Conservation (phyloP, 805 yeast genomes). For the Kazachstania viticola region DNA sequence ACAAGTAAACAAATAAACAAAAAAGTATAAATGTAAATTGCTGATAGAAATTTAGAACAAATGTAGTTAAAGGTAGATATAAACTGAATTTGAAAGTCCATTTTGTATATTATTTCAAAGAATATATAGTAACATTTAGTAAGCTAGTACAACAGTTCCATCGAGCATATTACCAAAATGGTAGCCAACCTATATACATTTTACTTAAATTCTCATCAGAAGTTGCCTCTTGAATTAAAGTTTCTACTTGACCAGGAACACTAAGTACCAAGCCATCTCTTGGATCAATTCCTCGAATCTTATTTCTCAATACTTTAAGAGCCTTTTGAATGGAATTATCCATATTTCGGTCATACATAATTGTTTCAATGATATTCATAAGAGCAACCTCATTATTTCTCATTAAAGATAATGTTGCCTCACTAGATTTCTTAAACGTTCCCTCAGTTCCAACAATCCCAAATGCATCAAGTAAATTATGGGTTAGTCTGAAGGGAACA, state of each 20-base stretch:
- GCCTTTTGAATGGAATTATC: constrained; percentile 52
- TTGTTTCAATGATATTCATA: constrained; percentile 85
- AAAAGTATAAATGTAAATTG: too few relatives aligned
- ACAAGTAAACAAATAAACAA: too few relatives aligned
- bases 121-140: too few relatives aligned
- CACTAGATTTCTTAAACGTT: constrained; percentile 72
- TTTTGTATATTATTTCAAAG: too few relatives aligned
- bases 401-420: constrained; percentile 63
- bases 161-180: constrained; percentile 56
- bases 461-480: constrained; percentile 77
- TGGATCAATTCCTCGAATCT: constrained; percentile 72
- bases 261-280: constrained; percentile 80
- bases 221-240: constrained; percentile 72
- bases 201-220: constrained; percentile 57
- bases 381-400: constrained; percentile 72
- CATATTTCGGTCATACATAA: constrained; percentile 63
- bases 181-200: constrained; percentile 94
- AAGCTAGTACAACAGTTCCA: too few relatives aligned
- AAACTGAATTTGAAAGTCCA: too few relatives aligned
- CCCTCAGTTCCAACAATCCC: constrained; percentile 90
- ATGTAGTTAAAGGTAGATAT: too few relatives aligned
- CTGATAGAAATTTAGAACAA: too few relatives aligned
- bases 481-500: constrained; percentile 88
- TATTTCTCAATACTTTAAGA: constrained; percentile 58
- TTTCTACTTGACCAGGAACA: constrained; percentile 87